Evolutionary conservation across 495 filamentous ascomycete species (phyloP), one percentile per base, ranked within the genome.

Genomic region (Cetradonia linearis): DNA sequence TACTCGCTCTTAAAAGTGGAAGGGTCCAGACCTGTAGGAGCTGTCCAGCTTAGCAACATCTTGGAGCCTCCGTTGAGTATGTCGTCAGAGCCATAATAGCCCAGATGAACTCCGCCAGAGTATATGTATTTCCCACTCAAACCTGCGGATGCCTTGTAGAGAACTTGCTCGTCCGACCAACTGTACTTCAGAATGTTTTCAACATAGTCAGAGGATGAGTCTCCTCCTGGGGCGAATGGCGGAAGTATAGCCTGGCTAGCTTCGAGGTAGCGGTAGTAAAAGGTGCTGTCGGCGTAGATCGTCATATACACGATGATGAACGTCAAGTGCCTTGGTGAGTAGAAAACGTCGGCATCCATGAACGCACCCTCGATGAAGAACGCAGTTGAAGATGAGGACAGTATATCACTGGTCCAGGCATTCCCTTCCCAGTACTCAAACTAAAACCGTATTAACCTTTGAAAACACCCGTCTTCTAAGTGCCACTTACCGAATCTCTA

Each of bases 211-310:
- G 37, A 56, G 25, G 47, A 55, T 0, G 54, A 34, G 47, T 68
- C 59, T n/a, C 58, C 66, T 28, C 61, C 67, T 16, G 58, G 63
- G 11, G 62, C 68, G 34, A 47, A 62, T 16, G 63, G 63, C 2
- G 70, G 70, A 11, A 69, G 55, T 4, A 72, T 69, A 14, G 69
- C 58, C 13, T 61, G 47, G 20, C 63, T 48, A 18, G 70, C 59
- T 50, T 68, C 54, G 25, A 72, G 68, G 58, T 69, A 72, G 48
- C 70, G 70, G 40, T 67, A 72, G 53, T 72, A 72, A 47, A 72
- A 70, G 33, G 62, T 72, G 56, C 61, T 72, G 63, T 72, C 70
- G 30, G 68, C 70, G 40, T 67, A 70, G n/a, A 57, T 49, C 5
- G 63, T 69, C 42, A 72, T 49, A 56, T 72, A 72, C 33, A 72